phyloP scores from a whole-genome alignment of 2,329 filamentous ascomycete species.

The Talaromyces sp. region DNA sequence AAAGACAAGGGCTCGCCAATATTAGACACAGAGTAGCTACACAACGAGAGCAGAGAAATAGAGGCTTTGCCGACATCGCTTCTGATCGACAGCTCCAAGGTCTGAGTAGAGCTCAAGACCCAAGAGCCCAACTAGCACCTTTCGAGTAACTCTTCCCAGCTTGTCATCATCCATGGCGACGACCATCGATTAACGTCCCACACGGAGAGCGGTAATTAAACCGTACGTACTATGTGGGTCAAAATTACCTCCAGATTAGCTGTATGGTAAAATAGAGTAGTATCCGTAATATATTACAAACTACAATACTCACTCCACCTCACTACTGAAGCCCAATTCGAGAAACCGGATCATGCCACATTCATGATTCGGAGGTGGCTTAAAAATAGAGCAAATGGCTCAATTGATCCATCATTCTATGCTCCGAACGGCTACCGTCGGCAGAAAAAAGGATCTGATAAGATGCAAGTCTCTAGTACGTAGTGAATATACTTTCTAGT shows the following conservation, averaged over 20 bases:
- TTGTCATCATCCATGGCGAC: background rate
- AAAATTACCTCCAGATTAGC: background rate
- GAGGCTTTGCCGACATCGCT: constrained; percentile 1
- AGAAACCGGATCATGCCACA: background rate
- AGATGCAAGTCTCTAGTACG: background rate
- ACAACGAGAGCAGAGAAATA: background rate
- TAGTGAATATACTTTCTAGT: background rate
- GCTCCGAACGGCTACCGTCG: background rate
- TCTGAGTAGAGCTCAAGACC: background rate
- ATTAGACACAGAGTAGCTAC: background rate
- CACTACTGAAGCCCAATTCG: background rate
- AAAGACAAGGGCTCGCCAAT: background rate
- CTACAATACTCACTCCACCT: background rate
- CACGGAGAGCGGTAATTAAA: background rate
- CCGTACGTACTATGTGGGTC: background rate
- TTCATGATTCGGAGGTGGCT: background rate
- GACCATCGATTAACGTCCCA: background rate
- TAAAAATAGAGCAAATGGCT: background rate
- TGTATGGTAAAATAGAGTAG: background rate
- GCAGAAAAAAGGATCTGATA: background rate
- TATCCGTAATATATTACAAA: background rate
- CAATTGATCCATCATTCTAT: background rate
- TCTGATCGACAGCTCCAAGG: background rate
- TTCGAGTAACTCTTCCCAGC: background rate
- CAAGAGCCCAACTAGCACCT: background rate